phyloP scores from a whole-genome alignment of 2,329 filamentous ascomycete species.

The Fusarium tjaetaba region DNA sequence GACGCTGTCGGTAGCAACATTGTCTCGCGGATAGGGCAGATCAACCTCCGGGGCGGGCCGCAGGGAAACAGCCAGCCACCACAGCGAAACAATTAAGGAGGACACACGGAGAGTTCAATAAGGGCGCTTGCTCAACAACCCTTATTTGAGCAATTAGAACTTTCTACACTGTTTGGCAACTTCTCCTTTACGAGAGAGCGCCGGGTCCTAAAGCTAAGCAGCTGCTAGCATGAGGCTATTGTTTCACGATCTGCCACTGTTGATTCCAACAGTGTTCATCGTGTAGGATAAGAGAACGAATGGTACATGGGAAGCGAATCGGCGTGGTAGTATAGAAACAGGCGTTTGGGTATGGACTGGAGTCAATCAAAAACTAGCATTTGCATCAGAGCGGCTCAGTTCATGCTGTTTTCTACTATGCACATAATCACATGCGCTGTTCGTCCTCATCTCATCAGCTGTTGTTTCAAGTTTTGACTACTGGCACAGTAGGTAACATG shows the following conservation, averaged over 20 bases:
- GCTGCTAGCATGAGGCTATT: conserved; percentile 9
- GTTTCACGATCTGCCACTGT: conserved; percentile 20
- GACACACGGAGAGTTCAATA: not conserved
- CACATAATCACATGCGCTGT: conserved; percentile 3
- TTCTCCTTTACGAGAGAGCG: conserved; percentile 12
- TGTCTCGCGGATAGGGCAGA: conserved; percentile 84
- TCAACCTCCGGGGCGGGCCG: conserved; percentile 71
- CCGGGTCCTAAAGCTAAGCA: not conserved
- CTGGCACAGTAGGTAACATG: conserved; percentile 17
- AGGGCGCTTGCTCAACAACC: not conserved
- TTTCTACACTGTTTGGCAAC: not conserved
- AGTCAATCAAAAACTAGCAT: conserved; percentile 1
- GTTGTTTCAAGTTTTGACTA: conserved; percentile 32
- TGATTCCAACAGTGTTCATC: not conserved
- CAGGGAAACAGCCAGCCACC: conserved; percentile 34
- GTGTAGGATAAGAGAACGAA: conserved; percentile 11
- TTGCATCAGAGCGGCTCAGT: not conserved
- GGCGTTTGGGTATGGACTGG: conserved; percentile 26
- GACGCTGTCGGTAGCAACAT: conserved; percentile 93
- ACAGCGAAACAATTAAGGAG: conserved; percentile 25
- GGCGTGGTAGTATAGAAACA: conserved; percentile 8
- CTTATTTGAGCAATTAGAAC: not conserved
- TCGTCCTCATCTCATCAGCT: not conserved
- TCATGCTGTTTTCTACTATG: not conserved
- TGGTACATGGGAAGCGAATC: not conserved